These are phyloP conservation scores for Bondarzewia mesenterica DNA, from an alignment of 1,284 basidiomycete genomes.

Conservation along the genomic window DNA sequence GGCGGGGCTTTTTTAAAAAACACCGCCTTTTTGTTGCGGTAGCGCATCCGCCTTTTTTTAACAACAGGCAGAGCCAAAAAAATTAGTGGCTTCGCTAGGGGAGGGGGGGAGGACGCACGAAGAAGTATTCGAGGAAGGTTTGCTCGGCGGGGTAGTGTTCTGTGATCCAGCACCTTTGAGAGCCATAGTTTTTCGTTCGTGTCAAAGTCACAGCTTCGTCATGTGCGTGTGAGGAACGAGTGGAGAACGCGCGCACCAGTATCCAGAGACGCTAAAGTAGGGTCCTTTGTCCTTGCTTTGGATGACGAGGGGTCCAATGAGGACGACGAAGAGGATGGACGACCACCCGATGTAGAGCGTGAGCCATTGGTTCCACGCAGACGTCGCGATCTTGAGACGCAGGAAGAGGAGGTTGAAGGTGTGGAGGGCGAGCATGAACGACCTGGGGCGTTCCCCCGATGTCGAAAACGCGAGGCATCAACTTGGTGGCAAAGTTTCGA, in stretches of 20 bases:
- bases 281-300: slow-evolving; percentile 25
- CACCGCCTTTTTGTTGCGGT: too few species aligned
- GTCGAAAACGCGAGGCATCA: too few species aligned
- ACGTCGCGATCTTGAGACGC: slow-evolving; percentile 18
- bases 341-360: slow-evolving; percentile 29
- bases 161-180: slow-evolving; percentile 41
- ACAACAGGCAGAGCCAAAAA: neutral
- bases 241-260: slow-evolving; percentile 23
- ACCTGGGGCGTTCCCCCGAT: too few species aligned
- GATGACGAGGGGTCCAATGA: slow-evolving; percentile 29
- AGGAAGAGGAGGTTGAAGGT: slow-evolving; percentile 36
- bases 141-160: slow-evolving; percentile 31
- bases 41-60: too few species aligned
- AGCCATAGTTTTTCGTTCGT: too few species aligned
- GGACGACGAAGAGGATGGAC: slow-evolving; percentile 23
- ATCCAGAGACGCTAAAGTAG: slow-evolving; percentile 36
- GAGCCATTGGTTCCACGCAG: slow-evolving; percentile 15
- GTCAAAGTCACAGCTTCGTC: too few species aligned
- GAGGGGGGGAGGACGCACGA: slow-evolving; percentile 24
- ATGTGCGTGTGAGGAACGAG: neutral
- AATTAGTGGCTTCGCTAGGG: too few species aligned
- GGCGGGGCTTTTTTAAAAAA: too few species aligned
- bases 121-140: slow-evolving; percentile 37
- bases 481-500: too few species aligned
- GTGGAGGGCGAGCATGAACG: slow-evolving; percentile 30